phyloP scores from a whole-genome alignment of 768 basidiomycete genomes.

The Paxillus involutus region DNA sequence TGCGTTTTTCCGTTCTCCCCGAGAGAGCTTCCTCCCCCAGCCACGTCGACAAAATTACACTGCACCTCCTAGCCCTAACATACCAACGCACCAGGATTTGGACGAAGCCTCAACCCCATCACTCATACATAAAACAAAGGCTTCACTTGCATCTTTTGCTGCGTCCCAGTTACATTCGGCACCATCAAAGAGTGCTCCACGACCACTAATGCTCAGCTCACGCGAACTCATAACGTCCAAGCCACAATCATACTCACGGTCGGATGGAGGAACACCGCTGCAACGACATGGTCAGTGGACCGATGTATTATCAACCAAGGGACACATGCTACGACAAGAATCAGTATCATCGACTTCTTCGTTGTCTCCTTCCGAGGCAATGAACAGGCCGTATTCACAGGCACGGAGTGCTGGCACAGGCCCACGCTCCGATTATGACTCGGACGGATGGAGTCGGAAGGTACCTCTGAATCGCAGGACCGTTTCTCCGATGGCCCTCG shows the following conservation, averaged over 20 bases:
- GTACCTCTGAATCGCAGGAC: conserved; percentile 67
- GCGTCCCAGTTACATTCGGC: conserved; percentile 34
- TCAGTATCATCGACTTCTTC: conserved; percentile 70
- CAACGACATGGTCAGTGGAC: conserved; percentile 44
- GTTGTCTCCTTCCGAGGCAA: conserved; percentile 54
- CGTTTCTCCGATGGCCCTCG: conserved; percentile 70
- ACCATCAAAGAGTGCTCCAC: conserved; percentile 54
- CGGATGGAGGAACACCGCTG: conserved; percentile 36
- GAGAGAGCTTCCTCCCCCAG: conserved; percentile 51
- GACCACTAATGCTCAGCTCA: conserved; percentile 65
- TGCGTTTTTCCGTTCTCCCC: conserved; percentile 53
- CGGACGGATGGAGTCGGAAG: conserved; percentile 56
- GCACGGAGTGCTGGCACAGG: conserved; percentile 20
- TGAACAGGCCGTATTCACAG: conserved; percentile 32
- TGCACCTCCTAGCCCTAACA: conserved; percentile 34
- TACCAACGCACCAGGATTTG: conserved; percentile 18
- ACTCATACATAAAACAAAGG: conserved; percentile 37
- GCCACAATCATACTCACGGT: conserved; percentile 25
- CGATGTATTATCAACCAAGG: conserved; percentile 43
- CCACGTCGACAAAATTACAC: conserved; percentile 28
- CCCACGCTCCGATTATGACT: conserved; percentile 52
- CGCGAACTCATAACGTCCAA: conserved; percentile 41
- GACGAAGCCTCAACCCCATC: conserved; percentile 21
- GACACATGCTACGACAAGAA: conserved; percentile 42
- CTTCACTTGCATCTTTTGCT: conserved; percentile 44